Base-by-base conservation (phyloP, 78 protist genomes). In the Dictyostelium brefeldianum region DNA sequence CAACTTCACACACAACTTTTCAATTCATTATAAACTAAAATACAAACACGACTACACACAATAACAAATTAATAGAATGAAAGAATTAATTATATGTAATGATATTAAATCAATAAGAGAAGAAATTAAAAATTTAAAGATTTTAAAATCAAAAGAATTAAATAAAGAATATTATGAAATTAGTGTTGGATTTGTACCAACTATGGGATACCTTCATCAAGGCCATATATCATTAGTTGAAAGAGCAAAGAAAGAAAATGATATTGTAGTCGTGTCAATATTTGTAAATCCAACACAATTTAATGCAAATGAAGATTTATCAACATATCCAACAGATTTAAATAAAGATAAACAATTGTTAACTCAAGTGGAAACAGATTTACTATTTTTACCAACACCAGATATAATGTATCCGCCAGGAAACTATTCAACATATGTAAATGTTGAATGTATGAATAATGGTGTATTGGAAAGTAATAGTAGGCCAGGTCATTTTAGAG, bases 281-380 rank as follows among this genome's bases (percentile, higher is more conserved):
- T 97, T 96, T 78, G 96, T 97, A 56, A 97, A 97, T 74, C 98
- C 98, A 31, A 87, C 80, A 17, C 98, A 97, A 81, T 97, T 97
- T 1, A 90, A 80, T 31, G 83, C 96, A 3, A 69, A 27, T 27
- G 97, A 97, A 50, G 98, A 97, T 67, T 31, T 97, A 1, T 67
- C 65, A 3, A 27, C 22, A 5, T 97, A 97, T 65, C 98, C 98
- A 9, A 70, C 69, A 18, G 64, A 89, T 46, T 15, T 65, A 18
- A 89, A 77, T 20, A 43, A 14, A n/a, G 98, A 97, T 54, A 31
- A 89, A 6, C 22, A 27, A 11, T 10, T 81, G 9, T 59, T 96
- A 18, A 43, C 4, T 11, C 47, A 1, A 11, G 96, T 29, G 2
- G 67, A 27, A n/a, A 91, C 92, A 1, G 98, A 97, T 77, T 3